phyloP scores from a whole-genome alignment of 768 basidiomycete genomes.

The Mrakia blollopis region DNA sequence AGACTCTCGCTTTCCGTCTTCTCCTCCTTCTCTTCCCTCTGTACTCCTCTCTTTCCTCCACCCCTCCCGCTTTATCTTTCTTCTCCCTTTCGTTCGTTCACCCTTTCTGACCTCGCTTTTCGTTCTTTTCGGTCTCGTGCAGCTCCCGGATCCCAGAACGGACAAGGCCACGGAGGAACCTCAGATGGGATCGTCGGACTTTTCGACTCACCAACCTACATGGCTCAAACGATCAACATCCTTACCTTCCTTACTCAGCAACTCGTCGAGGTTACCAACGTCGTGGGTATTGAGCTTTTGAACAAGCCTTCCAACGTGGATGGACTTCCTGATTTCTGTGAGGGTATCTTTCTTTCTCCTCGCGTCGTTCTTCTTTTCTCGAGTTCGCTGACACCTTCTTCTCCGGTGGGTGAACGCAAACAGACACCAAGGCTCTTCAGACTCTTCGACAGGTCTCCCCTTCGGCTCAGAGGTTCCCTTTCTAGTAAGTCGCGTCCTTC shows the following conservation, averaged over 20 bases:
- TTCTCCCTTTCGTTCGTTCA: background rate
- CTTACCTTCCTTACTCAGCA: slow-evolving; percentile 37
- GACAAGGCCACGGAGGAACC: slow-evolving; percentile 39
- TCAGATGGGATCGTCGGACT: slow-evolving; percentile 33
- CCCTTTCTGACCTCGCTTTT: background rate
- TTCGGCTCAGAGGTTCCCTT: slow-evolving; percentile 40
- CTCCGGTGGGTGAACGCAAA: no score
- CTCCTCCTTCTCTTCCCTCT: background rate
- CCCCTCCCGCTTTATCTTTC: background rate
- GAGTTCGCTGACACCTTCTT: background rate
- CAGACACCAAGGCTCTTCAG: slow-evolving; percentile 34
- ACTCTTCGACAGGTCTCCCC: slow-evolving; percentile 36
- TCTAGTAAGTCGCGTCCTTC: slow-evolving; percentile 34
- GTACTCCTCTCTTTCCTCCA: no score
- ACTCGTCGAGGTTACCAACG: slow-evolving; percentile 42
- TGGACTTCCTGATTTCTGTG: slow-evolving; percentile 36
- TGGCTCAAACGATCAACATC: slow-evolving; percentile 17
- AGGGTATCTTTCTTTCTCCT: background rate
- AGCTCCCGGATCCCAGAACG: slow-evolving; percentile 34
- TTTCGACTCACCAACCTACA: slow-evolving; percentile 10
- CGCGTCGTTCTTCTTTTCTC: background rate
- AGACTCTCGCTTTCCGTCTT: no score
- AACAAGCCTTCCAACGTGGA: slow-evolving; percentile 42
- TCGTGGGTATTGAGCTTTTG: slow-evolving; percentile 43
- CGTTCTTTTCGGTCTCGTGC: no score